Conservation (phyloP, 192 early-diverging fungal genomes). For the Chytriomyces hyalinus region DNA sequence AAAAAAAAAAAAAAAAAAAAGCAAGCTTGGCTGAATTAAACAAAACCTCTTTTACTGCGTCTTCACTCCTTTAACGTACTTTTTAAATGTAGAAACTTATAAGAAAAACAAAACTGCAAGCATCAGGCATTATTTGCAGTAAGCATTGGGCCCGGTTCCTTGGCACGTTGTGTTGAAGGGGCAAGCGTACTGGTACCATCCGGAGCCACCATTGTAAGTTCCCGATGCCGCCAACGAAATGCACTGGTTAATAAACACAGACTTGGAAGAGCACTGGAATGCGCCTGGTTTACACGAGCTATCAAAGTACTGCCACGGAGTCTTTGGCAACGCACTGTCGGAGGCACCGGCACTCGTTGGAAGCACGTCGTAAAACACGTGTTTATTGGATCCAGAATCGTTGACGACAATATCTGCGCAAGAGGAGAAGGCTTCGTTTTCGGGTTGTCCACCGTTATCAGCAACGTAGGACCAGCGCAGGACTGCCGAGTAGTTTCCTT, state of each 20-base stretch:
- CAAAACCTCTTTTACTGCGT: too few species aligned
- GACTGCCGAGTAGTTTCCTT: conserved; percentile 2
- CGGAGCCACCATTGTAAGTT: not conserved
- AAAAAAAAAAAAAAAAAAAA: not conserved
- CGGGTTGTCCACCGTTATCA: conserved; percentile 20
- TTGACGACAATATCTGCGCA: conserved; percentile 5
- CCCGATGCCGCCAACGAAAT: conserved; percentile 19
- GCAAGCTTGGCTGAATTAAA: too few species aligned
- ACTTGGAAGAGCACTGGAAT: not conserved
- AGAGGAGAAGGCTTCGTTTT: conserved; percentile 13
- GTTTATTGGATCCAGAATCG: not conserved
- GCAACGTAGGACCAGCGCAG: conserved; percentile 9
- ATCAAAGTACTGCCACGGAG: not conserved
- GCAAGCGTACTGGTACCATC: conserved; percentile 14
- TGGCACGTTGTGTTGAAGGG: conserved; percentile 4
- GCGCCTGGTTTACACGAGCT: not conserved
- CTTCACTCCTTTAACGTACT: too few species aligned
- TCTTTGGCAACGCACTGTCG: conserved; percentile 10
- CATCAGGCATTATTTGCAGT: too few species aligned
- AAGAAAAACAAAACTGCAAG: too few species aligned
- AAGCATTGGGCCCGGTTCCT: too few species aligned
- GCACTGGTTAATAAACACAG: conserved; percentile 18
- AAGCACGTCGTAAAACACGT: not conserved
- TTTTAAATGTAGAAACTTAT: too few species aligned
- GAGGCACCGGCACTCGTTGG: not conserved